A percentile compares a stretch with the other conserved stretches of the same genome.
These are phyloP conservation scores for Pneumocystis wakefieldiae DNA, from an alignment of 1,139 yeast genomes.

Conservation along the genomic window DNA sequence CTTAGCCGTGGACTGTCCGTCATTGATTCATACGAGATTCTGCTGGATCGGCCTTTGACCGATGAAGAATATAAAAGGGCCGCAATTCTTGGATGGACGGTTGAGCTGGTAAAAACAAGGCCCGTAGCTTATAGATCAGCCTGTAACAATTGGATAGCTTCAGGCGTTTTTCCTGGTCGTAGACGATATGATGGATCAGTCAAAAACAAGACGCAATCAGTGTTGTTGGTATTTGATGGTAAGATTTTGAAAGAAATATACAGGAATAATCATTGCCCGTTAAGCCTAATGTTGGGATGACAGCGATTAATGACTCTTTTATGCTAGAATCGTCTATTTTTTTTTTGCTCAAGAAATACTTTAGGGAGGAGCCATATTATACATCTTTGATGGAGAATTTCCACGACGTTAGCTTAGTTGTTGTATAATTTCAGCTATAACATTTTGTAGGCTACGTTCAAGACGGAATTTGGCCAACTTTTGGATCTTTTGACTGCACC, in stretches of 20 bases:
- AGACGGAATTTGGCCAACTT: slow-evolving; percentile 93
- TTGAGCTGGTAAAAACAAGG: slow-evolving; percentile 41
- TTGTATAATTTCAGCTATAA: too few species aligned
- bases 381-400: slow-evolving; percentile 82
- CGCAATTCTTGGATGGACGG: slow-evolving; percentile 88
- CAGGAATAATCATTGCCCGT: background rate
- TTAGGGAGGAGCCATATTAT: slow-evolving; percentile 67
- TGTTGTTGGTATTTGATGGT: slow-evolving; percentile 79
- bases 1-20: slow-evolving; percentile 93
- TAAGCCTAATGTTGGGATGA: slow-evolving; percentile 26
- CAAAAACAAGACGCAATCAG: slow-evolving; percentile 95
- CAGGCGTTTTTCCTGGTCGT: slow-evolving; percentile 97
- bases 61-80: slow-evolving; percentile 65
- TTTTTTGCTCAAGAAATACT: slow-evolving; percentile 73
- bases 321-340: slow-evolving; percentile 95
- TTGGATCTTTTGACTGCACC: slow-evolving; percentile 94
- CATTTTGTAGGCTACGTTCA: slow-evolving; percentile 55
- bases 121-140: background rate
- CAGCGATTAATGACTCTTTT: slow-evolving; percentile 94
- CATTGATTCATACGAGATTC: slow-evolving; percentile 74
- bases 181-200: slow-evolving; percentile 97
- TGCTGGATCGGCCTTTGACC: slow-evolving; percentile 54
- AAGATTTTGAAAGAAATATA: background rate
- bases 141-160: slow-evolving; percentile 22
- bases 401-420: slow-evolving; percentile 25